Conservation (phyloP, 2,329 filamentous ascomycete genomes). For the Hymenoscyphus fraxineus region DNA sequence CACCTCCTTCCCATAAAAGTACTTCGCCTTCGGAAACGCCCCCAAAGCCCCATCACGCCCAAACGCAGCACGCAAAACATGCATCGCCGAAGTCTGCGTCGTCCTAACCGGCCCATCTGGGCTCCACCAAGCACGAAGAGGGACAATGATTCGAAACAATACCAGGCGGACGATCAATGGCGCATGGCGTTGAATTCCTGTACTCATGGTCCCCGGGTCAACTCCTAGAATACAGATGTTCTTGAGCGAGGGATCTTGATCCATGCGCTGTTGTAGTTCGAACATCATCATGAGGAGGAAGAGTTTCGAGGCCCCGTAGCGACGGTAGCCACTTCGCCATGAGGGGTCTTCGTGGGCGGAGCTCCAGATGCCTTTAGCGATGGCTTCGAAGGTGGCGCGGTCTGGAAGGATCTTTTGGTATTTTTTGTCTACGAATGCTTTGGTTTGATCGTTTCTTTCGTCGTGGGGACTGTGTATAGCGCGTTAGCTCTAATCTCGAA, state of each 20-base stretch:
- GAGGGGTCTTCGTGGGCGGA: slow-evolving; percentile 11
- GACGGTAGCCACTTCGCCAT: slow-evolving; percentile 9
- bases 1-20: slow-evolving; percentile 37
- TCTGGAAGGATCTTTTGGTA: slow-evolving; percentile 3
- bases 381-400: slow-evolving; percentile 3
- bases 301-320: slow-evolving; percentile 16
- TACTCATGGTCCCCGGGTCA: slow-evolving; percentile 40
- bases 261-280: slow-evolving; percentile 16
- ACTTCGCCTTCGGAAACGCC: slow-evolving; percentile 28
- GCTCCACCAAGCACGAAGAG: slow-evolving; percentile 27
- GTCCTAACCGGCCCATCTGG: slow-evolving; percentile 36
- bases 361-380: slow-evolving; percentile 13
- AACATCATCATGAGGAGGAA: slow-evolving; percentile 11
- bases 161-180: slow-evolving; percentile 27
- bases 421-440: slow-evolving; percentile 8
- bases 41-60: slow-evolving; percentile 25
- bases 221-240: slow-evolving; percentile 38
- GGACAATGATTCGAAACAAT: slow-evolving; percentile 26
- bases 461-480: slow-evolving; percentile 6
- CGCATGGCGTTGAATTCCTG: slow-evolving; percentile 30
- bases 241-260: slow-evolving; percentile 33
- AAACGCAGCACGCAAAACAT: slow-evolving; percentile 36
- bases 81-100: slow-evolving; percentile 35
- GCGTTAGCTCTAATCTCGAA: too few species aligned
- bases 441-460: slow-evolving; percentile 5